These are phyloP conservation scores for Thalassia testudinum DNA, from an alignment of 116 monocot species.

Conservation along the genomic window DNA sequence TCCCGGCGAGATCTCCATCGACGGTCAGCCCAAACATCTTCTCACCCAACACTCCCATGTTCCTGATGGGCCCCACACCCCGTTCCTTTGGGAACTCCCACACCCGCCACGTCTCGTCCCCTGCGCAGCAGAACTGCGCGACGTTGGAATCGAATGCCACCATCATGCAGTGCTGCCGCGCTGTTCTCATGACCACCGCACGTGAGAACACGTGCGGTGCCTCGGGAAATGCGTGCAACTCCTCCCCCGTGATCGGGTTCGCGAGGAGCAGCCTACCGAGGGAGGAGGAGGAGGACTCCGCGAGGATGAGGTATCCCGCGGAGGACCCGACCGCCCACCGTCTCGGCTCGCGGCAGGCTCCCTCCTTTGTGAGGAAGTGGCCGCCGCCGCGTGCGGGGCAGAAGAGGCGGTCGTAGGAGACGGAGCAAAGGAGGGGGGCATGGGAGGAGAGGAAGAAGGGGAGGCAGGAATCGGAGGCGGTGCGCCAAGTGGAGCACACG, in stretches of 20 bases:
- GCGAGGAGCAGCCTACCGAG: conserved; percentile 1
- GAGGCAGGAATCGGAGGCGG: neutral
- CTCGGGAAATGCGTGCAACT: neutral
- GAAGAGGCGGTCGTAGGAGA: conserved; percentile 7
- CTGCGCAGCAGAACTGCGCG: conserved; percentile 10
- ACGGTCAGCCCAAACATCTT: conserved; percentile 1
- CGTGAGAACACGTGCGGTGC: conserved; percentile 5
- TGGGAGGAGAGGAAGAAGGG: conserved; percentile 3
- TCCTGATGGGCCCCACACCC: conserved; percentile 1
- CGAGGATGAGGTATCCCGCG: conserved; percentile 7
- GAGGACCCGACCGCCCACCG: conserved; percentile 10
- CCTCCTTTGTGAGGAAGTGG: neutral
- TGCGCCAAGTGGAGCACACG: conserved; percentile 2
- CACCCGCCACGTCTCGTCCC: conserved; percentile 5
- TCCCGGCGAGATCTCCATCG: neutral
- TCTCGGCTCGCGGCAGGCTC: neutral
- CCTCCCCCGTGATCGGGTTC: conserved; percentile 8
- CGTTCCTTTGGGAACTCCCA: conserved; percentile 1
- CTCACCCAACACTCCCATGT: conserved; percentile 1
- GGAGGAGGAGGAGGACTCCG: neutral
- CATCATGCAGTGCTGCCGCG: neutral
- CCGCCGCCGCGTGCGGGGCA: neutral
- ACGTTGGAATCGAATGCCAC: conserved; percentile 2
- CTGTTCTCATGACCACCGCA: neutral
- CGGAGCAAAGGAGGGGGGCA: conserved; percentile 9